These are phyloP conservation scores for Neonothopanus nambi DNA, from an alignment of 1,284 basidiomycete genomes.

Conservation along the genomic window DNA sequence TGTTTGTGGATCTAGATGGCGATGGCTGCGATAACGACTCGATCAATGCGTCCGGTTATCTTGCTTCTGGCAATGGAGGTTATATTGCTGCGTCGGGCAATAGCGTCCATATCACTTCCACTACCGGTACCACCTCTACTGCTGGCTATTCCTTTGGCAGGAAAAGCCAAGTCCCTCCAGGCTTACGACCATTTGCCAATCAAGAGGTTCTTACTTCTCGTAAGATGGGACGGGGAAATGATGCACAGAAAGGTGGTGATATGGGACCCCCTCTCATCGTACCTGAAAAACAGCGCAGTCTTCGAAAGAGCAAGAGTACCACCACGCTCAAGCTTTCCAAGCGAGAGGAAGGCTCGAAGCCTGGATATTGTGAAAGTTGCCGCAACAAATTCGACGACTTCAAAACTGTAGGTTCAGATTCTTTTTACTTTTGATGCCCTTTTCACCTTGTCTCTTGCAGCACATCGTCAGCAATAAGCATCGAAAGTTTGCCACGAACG, in stretches of 20 bases:
- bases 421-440: conserved; percentile 4
- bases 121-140: conserved; percentile 85
- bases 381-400: conserved; percentile 91
- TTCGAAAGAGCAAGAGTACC: conserved; percentile 77
- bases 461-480: conserved; percentile 82
- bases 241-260: conserved; percentile 36
- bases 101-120: conserved; percentile 90
- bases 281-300: conserved; percentile 50
- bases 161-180: conserved; percentile 47
- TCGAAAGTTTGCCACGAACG: conserved; percentile 82
- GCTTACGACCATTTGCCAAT: conserved; percentile 58
- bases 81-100: conserved; percentile 94
- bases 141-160: conserved; percentile 45
- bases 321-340: conserved; percentile 73
- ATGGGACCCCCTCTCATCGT: conserved; percentile 69
- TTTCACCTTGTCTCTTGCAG: conserved; percentile 40
- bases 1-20: conserved; percentile 47
- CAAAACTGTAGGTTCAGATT: conserved; percentile 59
- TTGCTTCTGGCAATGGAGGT: conserved; percentile 52
- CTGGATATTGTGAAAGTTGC: conserved; percentile 99
- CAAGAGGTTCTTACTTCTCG: conserved; percentile 66
- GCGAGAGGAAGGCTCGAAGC: conserved; percentile 84
- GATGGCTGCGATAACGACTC: conserved; percentile 53
- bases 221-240: conserved; percentile 38
- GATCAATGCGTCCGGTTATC: conserved; percentile 68